A percentile compares a stretch with the other conserved stretches of the same genome.
Evolutionary conservation across 2,329 filamentous ascomycete genomes (phyloP).

Genomic region (Thielaviopsis musarum): DNA sequence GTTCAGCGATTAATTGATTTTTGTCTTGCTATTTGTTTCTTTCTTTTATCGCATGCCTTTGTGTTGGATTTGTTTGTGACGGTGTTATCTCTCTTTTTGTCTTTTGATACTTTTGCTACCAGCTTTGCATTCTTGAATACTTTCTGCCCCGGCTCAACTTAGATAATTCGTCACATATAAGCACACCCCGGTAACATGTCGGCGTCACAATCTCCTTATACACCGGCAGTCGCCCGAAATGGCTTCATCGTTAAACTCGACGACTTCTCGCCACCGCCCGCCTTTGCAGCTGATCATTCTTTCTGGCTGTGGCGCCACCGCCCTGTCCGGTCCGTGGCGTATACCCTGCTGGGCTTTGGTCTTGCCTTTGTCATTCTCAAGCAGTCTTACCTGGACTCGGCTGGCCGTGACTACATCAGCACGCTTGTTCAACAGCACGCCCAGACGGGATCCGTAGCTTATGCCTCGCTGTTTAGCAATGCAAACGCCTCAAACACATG

Average conservation of each 20-base stretch:
- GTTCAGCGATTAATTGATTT: background rate
- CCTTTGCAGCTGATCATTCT: background rate
- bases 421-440: slow-evolving; percentile 4
- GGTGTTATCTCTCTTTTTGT: too few species aligned
- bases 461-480: background rate
- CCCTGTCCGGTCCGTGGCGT: slow-evolving; percentile 11
- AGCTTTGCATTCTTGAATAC: too few species aligned
- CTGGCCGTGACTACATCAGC: slow-evolving; percentile 11
- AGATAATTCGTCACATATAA: too few species aligned
- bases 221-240: background rate
- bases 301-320: slow-evolving; percentile 5
- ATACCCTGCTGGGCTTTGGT: slow-evolving; percentile 19
- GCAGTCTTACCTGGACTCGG: slow-evolving; percentile 15
- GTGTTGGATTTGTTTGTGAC: background rate
- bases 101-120: too few species aligned
- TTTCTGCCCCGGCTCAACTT: too few species aligned
- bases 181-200: background rate
- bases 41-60: background rate
- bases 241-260: slow-evolving; percentile 1
- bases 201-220: background rate
- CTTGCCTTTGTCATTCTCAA: slow-evolving; percentile 23
- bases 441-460: background rate
- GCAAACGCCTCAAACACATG: slow-evolving; percentile 16
- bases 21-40: background rate
- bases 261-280: background rate